Evolutionary conservation across 1,284 basidiomycete species (phyloP).

Genomic region (Ustilago cynodontis): DNA sequence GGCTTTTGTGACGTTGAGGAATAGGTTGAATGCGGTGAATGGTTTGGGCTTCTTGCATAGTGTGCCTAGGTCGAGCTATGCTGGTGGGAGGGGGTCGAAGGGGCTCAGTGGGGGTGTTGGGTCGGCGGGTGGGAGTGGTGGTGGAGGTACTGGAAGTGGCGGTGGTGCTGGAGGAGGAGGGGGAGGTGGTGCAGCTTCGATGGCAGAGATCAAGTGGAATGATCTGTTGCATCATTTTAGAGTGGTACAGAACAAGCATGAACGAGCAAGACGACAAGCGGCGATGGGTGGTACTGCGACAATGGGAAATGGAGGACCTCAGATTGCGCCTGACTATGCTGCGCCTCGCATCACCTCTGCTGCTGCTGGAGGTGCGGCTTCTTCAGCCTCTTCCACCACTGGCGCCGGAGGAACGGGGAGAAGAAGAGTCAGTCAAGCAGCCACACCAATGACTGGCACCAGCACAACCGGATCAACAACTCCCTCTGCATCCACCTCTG

Average conservation of each 20-base stretch:
- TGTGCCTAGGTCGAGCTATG: conserved; percentile 75
- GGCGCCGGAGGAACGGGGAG: conserved; percentile 11
- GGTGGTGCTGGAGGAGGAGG: conserved; percentile 6
- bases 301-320: conserved; percentile 7
- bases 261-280: conserved; percentile 51
- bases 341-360: conserved; percentile 22
- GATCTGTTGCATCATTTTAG: conserved; percentile 67
- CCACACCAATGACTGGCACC: conserved; percentile 4
- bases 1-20: conserved; percentile 93
- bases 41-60: conserved; percentile 92
- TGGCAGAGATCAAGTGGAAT: conserved; percentile 63
- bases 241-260: conserved; percentile 64
- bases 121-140: conserved; percentile 14
- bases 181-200: conserved; percentile 19
- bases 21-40: conserved; percentile 92
- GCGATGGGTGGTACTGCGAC: conserved; percentile 17
- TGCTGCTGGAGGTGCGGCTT: neutral
- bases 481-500: conserved; percentile 15
- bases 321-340: conserved; percentile 30
- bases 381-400: conserved; percentile 14
- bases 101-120: conserved; percentile 6
- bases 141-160: conserved; percentile 6
- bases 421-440: conserved; percentile 34
- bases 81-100: conserved; percentile 7
- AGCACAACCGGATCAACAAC: conserved; percentile 3